Evolutionary conservation across 148 eudicot species (phyloP).

Genomic region (Cornus controversa): DNA sequence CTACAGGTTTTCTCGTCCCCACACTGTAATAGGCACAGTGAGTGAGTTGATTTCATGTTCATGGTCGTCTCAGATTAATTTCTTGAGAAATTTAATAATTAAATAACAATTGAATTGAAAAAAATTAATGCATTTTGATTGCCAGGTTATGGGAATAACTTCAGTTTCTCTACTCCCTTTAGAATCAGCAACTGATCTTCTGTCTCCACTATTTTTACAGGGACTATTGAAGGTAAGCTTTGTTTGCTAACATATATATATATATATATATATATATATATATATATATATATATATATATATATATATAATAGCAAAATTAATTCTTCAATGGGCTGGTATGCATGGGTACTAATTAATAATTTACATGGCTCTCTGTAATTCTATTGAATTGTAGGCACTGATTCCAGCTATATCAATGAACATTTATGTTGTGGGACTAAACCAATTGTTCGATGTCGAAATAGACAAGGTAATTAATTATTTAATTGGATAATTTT

Average conservation of each 20-base stretch:
- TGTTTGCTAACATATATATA: too few species aligned
- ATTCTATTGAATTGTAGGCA: constrained; percentile 13
- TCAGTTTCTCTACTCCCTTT: constrained; percentile 47
- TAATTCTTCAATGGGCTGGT: too few species aligned
- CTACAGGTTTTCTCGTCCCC: constrained; percentile 48
- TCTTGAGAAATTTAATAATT: too few species aligned
- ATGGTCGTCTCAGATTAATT: too few species aligned
- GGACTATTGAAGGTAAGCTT: constrained; percentile 38
- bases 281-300: too few species aligned
- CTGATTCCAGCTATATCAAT: constrained; percentile 21
- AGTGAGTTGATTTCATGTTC: constrained; percentile 3
- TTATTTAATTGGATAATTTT: too few species aligned
- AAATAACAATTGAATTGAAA: too few species aligned
- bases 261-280: too few species aligned
- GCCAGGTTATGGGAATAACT: constrained; percentile 47
- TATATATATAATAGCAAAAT: too few species aligned
- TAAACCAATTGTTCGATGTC: constrained; percentile 23
- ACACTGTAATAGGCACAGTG: constrained; percentile 50
- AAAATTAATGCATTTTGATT: not conserved
- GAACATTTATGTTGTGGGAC: constrained; percentile 35
- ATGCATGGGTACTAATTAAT: too few species aligned
- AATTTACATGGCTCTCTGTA: not conserved
- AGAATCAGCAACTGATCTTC: constrained; percentile 34
- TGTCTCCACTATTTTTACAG: constrained; percentile 25
- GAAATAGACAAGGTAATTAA: constrained; percentile 46